phyloP scores from a whole-genome alignment of 1,139 yeast species.

The Chernovozyma aurita region DNA sequence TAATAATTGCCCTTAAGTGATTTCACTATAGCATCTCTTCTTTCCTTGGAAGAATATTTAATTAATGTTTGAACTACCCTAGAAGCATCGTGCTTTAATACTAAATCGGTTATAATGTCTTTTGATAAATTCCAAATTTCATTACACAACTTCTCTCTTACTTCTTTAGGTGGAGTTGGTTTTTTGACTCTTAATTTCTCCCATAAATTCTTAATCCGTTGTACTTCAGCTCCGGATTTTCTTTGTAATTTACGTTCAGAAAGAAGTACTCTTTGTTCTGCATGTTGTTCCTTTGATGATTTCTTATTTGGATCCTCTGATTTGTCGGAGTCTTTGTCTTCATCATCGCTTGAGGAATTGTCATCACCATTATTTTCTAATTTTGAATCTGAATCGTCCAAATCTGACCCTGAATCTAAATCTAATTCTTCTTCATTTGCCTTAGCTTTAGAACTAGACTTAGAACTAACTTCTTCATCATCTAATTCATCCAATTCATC shows the following conservation, averaged over 20 bases:
- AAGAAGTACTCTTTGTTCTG: constrained; percentile 74
- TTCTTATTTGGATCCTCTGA: constrained; percentile 42
- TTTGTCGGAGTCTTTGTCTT: constrained; percentile 11
- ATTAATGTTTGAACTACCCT: constrained; percentile 93
- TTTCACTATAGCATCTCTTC: constrained; percentile 66
- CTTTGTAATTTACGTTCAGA: constrained; percentile 84
- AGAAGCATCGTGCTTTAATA: constrained; percentile 93
- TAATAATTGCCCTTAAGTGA: constrained; percentile 75
- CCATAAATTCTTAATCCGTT: constrained; percentile 85
- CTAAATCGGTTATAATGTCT: constrained; percentile 77
- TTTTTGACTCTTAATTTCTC: constrained; percentile 83
- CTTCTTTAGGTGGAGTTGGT: constrained; percentile 74
- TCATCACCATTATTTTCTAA: constrained; percentile 14
- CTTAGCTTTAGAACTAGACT: background rate
- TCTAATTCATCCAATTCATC: constrained; percentile 8
- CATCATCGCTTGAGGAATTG: constrained; percentile 15
- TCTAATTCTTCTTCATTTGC: constrained; percentile 7
- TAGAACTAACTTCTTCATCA: constrained; percentile 1
- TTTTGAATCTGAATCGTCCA: constrained; percentile 17
- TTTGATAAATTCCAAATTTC: constrained; percentile 83
- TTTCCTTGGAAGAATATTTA: constrained; percentile 76
- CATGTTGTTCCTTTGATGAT: constrained; percentile 66
- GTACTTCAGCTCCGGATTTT: constrained; percentile 81
- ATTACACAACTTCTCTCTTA: constrained; percentile 73
- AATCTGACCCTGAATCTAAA: constrained; percentile 14